Evolutionary conservation across 2,329 filamentous ascomycete species (phyloP).

Genomic region (Pseudocercospora vitis): DNA sequence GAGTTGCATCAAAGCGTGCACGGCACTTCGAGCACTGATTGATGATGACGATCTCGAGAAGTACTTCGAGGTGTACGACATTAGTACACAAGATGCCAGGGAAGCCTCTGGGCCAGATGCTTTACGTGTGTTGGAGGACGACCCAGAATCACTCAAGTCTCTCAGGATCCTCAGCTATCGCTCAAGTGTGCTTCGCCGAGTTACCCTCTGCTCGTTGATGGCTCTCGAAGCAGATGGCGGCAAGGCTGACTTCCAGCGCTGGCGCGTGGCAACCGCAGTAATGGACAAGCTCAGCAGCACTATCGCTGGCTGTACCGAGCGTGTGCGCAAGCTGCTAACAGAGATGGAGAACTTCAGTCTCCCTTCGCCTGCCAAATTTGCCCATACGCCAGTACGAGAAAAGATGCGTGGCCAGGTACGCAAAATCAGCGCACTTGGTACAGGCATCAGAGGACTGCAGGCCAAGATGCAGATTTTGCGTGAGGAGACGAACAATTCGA

Average conservation of each 20-base stretch:
- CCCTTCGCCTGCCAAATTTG: conserved; percentile 58
- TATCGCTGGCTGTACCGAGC: conserved; percentile 63
- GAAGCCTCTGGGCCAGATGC: conserved; percentile 52
- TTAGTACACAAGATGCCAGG: conserved; percentile 48
- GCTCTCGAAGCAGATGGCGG: conserved; percentile 81
- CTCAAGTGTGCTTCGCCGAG: conserved; percentile 76
- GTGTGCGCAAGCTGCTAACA: conserved; percentile 66
- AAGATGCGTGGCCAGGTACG: conserved; percentile 82
- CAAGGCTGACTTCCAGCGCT: conserved; percentile 72
- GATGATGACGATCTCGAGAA: conserved; percentile 82
- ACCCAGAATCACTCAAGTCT: conserved; percentile 74
- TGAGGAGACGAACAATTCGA: conserved; percentile 78
- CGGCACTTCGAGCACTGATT: conserved; percentile 68
- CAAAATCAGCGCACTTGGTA: conserved; percentile 83
- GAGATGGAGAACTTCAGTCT: conserved; percentile 68
- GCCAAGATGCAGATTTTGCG: conserved; percentile 90
- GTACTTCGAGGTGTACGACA: conserved; percentile 72
- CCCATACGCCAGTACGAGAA: conserved; percentile 67
- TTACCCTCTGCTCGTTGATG: conserved; percentile 84
- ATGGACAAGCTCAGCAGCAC: conserved; percentile 65
- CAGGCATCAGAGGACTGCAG: conserved; percentile 86
- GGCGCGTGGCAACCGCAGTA: conserved; percentile 74
- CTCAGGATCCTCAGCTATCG: conserved; percentile 66
- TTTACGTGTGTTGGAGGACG: conserved; percentile 66
- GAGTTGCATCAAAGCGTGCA: conserved; percentile 69